Evolutionary conservation across 768 basidiomycete species (phyloP).

Genomic region (Suillus brevipes): DNA sequence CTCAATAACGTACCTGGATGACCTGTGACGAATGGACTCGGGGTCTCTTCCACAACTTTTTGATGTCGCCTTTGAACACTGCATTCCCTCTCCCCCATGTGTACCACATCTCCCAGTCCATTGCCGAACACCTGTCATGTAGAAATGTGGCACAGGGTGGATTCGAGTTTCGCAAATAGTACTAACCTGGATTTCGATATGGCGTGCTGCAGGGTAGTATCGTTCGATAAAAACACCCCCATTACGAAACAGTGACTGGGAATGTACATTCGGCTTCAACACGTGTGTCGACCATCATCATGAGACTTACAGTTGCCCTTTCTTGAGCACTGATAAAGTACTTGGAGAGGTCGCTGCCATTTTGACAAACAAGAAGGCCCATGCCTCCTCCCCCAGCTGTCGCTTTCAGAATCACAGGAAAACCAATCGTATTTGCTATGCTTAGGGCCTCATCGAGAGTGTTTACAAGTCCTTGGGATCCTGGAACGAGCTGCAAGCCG

Average conservation of each 20-base stretch:
- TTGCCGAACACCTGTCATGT: constrained; percentile 60
- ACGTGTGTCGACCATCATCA: neutral
- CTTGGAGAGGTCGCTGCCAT: constrained; percentile 37
- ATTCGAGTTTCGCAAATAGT: neutral
- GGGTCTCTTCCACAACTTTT: constrained; percentile 72
- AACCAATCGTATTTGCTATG: constrained; percentile 47
- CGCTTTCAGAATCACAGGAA: constrained; percentile 66
- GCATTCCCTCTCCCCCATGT: constrained; percentile 72
- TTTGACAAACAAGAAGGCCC: constrained; percentile 57
- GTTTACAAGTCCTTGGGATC: constrained; percentile 49
- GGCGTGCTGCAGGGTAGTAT: constrained; percentile 55
- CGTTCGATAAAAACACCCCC: constrained; percentile 59
- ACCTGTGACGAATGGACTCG: constrained; percentile 54
- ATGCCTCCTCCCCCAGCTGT: constrained; percentile 72
- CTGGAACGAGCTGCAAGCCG: constrained; percentile 56
- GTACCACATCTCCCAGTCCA: constrained; percentile 55
- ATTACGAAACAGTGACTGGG: constrained; percentile 49
- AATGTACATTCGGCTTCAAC: neutral
- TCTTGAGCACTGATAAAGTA: constrained; percentile 39
- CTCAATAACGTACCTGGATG: constrained; percentile 41
- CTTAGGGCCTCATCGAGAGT: constrained; percentile 42
- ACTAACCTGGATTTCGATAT: constrained; percentile 63
- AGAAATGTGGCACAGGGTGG: constrained; percentile 9
- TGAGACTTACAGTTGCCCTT: constrained; percentile 44
- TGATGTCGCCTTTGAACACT: constrained; percentile 69